Conservation (phyloP, 352 stramenopile genomes). For the Pythium dissimile region DNA sequence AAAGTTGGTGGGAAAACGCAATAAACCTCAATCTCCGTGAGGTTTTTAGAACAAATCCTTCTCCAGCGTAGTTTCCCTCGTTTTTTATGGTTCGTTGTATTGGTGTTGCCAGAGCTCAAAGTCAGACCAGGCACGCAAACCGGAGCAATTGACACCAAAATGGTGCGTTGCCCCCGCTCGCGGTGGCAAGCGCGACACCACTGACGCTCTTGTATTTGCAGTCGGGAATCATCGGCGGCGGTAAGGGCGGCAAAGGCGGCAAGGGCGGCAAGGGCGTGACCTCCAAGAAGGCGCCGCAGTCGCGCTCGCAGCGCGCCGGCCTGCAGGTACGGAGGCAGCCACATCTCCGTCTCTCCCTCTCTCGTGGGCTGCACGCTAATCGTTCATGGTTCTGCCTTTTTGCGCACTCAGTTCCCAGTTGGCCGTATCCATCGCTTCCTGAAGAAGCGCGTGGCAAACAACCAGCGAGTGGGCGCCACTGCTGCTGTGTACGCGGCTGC, state of each 20-base stretch:
- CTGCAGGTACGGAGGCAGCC: constrained; percentile 92
- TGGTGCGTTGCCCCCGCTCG: constrained; percentile 11
- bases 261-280: constrained; percentile 99
- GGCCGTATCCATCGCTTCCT: constrained; percentile 99
- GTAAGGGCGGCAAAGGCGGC: constrained; percentile 96
- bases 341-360: too few species aligned
- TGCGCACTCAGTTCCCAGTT: constrained; percentile 94
- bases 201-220: constrained; percentile 14
- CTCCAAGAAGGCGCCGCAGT: constrained; percentile 98
- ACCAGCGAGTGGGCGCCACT: constrained; percentile 98
- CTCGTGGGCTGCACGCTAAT: too few species aligned
- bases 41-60: constrained; percentile 24
- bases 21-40: constrained; percentile 20
- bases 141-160: constrained; percentile 11
- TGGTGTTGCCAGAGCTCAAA: constrained; percentile 15
- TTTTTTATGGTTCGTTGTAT: too few species aligned
- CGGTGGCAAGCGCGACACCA: too few species aligned
- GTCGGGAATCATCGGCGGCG: constrained; percentile 88
- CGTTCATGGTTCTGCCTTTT: too few species aligned
- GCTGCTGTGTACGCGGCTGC: constrained; percentile 99
- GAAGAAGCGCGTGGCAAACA: constrained; percentile 98
- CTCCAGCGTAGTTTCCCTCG: constrained; percentile 10
- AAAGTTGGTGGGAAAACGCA: constrained; percentile 18
- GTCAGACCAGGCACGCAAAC: too few species aligned
- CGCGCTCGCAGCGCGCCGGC: constrained; percentile 96